A percentile compares a stretch with the other conserved stretches of the same genome.
Conservation (phyloP, 805 yeast species). For the Candida nemodendra region DNA sequence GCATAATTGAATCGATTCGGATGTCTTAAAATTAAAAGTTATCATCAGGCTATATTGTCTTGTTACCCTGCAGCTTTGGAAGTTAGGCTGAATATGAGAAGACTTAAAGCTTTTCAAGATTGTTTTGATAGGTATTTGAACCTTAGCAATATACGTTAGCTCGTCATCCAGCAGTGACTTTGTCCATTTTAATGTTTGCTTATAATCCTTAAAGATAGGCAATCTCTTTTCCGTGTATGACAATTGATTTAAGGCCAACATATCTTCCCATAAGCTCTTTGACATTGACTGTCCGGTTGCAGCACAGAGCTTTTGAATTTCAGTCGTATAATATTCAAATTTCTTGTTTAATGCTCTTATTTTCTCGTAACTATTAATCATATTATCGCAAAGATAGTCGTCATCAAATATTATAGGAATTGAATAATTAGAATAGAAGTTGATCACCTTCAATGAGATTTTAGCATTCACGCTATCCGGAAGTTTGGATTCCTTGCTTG, state of each 20-base stretch:
- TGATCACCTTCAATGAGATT: conserved; percentile 8
- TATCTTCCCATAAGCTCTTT: conserved; percentile 21
- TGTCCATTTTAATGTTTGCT: conserved; percentile 10
- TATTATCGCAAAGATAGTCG: conserved; percentile 25
- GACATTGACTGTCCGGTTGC: conserved; percentile 8
- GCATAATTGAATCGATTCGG: too few species aligned
- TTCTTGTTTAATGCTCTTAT: conserved; percentile 4
- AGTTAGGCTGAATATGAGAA: conserved; percentile 57
- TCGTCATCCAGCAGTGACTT: too few species aligned
- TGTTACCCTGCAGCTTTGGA: conserved; percentile 62
- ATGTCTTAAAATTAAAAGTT: too few species aligned
- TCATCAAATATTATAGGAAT: conserved; percentile 43
- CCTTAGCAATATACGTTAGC: conserved; percentile 1
- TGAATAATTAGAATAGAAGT: conserved; percentile 9
- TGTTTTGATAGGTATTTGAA: conserved; percentile 9
- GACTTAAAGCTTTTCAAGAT: conserved; percentile 30
- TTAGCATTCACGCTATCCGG: conserved; percentile 10
- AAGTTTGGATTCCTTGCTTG: conserved; percentile 5
- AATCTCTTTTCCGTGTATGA: conserved; percentile 4
- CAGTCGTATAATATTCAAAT: conserved; percentile 5
- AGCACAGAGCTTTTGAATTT: conserved; percentile 2
- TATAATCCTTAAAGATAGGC: conserved; percentile 11
- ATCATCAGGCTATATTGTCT: too few species aligned
- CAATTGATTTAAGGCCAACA: conserved; percentile 28
- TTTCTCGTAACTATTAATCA: neutral